These are phyloP conservation scores for Nepenthes gracilis DNA, from an alignment of 148 eudicot genomes.

Conservation along the genomic window DNA sequence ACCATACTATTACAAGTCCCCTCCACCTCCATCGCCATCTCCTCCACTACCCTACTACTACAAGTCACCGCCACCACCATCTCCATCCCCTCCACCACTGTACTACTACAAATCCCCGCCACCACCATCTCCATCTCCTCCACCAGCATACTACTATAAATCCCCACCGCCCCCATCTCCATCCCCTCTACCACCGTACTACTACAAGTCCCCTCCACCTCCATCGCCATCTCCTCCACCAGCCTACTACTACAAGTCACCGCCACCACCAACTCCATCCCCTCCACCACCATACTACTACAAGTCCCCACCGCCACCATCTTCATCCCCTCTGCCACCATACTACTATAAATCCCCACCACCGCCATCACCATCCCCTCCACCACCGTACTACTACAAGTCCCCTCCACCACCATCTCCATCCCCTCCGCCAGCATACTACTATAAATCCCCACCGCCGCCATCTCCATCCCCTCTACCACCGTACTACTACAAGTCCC, in stretches of 20 bases:
- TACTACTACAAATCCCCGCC: no score
- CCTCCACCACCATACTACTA: conserved; percentile 14
- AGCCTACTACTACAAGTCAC: conserved; percentile 3
- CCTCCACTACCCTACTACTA: conserved; percentile 16
- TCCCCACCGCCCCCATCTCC: no score
- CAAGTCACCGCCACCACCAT: no score
- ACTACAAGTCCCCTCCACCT: conserved; percentile 20
- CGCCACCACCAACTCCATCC: conserved; percentile 14
- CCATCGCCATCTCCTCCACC: conserved; percentile 10
- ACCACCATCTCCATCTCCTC: no score
- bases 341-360: conserved; percentile 21
- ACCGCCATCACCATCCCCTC: conserved; percentile 15
- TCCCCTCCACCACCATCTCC: conserved; percentile 23
- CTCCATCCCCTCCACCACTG: no score
- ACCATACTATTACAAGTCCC: conserved; percentile 21
- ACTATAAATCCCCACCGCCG: conserved; percentile 22
- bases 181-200: no score
- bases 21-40: conserved; percentile 14
- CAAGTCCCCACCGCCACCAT: conserved; percentile 26
- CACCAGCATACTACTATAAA: no score
- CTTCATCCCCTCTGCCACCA: conserved; percentile 16
- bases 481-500: conserved; percentile 11
- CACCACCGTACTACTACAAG: conserved; percentile 16
- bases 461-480: conserved; percentile 15
- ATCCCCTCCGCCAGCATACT: conserved; percentile 19